Evolutionary conservation across 805 yeast species (phyloP).

Genomic region (Blastobotrys robertii): DNA sequence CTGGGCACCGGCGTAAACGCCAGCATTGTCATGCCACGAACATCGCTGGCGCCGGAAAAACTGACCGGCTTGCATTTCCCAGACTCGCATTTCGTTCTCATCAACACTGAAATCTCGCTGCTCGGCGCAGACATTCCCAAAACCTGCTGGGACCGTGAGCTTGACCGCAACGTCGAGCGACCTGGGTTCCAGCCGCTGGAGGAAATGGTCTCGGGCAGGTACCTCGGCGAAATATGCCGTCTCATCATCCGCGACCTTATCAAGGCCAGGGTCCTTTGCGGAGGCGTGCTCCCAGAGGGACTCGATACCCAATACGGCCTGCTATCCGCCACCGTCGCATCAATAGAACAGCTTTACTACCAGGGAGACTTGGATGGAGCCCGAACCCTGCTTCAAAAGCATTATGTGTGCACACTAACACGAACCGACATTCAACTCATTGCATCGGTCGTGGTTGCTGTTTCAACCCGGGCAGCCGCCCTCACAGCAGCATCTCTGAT

Average conservation of each 20-base stretch:
- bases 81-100: constrained; percentile 33
- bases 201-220: constrained; percentile 81
- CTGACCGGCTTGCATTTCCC: constrained; percentile 26
- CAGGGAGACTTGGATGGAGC: constrained; percentile 15
- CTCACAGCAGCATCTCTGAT: constrained; percentile 23
- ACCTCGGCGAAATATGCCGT: constrained; percentile 76
- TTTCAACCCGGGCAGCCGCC: constrained; percentile 27
- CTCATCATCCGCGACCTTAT: constrained; percentile 61
- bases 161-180: constrained; percentile 52
- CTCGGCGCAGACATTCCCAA: constrained; percentile 76
- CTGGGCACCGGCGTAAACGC: constrained; percentile 91
- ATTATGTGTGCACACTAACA: constrained; percentile 2
- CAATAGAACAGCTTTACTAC: constrained; percentile 17
- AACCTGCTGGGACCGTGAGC: constrained; percentile 61
- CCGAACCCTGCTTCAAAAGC: constrained; percentile 3
- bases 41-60: constrained; percentile 54
- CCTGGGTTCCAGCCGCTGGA: constrained; percentile 84
- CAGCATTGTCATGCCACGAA: constrained; percentile 57
- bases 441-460: constrained; percentile 18
- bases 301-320: constrained; percentile 19
- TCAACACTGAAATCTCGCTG: constrained; percentile 91
- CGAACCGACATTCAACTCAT: constrained; percentile 18
- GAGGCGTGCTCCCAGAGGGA: constrained; percentile 16
- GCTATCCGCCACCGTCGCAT: constrained; percentile 18
- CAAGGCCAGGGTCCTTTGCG: constrained; percentile 30